Base-by-base conservation (phyloP, 192 early-diverging fungal species). In the Coemansia furcata region DNA sequence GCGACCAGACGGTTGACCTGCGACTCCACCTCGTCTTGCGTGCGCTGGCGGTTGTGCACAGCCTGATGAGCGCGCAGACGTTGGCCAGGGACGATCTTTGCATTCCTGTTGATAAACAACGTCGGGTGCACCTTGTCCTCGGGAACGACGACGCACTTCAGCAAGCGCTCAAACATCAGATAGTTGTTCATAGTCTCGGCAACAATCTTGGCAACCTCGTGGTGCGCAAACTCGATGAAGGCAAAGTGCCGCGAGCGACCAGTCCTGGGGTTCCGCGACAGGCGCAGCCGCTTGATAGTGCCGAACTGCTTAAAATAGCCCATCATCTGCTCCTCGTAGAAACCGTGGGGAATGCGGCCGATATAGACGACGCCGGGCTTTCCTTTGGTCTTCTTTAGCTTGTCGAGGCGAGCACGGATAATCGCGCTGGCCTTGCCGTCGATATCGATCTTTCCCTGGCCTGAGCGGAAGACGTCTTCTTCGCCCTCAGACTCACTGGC, bases 181-280 rank as follows among this genome's bases (percentile, higher is more conserved):
- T 98, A 98, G 86, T 95, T 95, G 83, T 99, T 67, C 97, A 99
- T 99, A 12, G 97, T 99, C 21, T 94, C 90, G 11, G 94, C 94
- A 3, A 95, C 97, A 60, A 98, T 94, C 54, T 86, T 61, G 17
- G 97, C 97, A 12, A 94, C 93, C 46, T 93, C 89, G 36, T 76
- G 74, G 47, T 87, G 81, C 6, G 74, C 83, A 71, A 99, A 99
- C 77, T 98, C 93, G 64, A 99, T 92, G 66, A 95, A 99, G 1
- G 90, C 97, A 72, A 88, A 99, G 76, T 99, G 96, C 81, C 92
- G 93, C 10, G 95, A 94, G 42, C 74, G 73, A 5, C 93, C 95
- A n/a, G 95, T 98, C 83, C 89, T 92, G 65, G 92, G 94, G 82
- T 93, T 98, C 43, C 96, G 86, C 33, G 92, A 91, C 42, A 98